phyloP scores from a whole-genome alignment of 176 grass and related monocot genomes.

The Oryza brachyantha region DNA sequence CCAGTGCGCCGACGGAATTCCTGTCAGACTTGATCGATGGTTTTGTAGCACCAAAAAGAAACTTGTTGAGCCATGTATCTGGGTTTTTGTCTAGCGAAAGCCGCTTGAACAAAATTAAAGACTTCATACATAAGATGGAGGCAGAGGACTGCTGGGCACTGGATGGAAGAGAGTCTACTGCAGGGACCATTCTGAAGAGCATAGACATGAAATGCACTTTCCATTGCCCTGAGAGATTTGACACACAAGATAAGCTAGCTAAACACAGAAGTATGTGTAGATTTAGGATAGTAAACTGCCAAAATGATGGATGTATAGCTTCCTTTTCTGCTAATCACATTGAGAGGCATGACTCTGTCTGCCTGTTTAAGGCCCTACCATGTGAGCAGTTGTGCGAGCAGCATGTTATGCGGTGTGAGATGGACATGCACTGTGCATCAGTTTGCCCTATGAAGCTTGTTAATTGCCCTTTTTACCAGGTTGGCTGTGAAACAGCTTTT shows the following conservation, averaged over 20 bases:
- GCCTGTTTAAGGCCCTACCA: slow-evolving; percentile 65
- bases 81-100: slow-evolving; percentile 74
- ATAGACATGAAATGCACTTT: slow-evolving; percentile 50
- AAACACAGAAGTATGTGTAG: slow-evolving; percentile 46
- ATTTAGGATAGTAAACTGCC: slow-evolving; percentile 56
- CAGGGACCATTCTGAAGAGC: slow-evolving; percentile 47
- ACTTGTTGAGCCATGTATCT: slow-evolving; percentile 76
- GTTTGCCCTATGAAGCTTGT: slow-evolving; percentile 72
- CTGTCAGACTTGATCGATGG: slow-evolving; percentile 57
- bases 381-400: slow-evolving; percentile 67
- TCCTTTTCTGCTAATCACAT: slow-evolving; percentile 56
- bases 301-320: slow-evolving; percentile 43
- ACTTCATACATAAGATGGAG: slow-evolving; percentile 64
- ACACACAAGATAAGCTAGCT: slow-evolving; percentile 29
- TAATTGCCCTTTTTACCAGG: slow-evolving; percentile 75
- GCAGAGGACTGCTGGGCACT: slow-evolving; percentile 37
- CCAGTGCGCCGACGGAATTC: slow-evolving; percentile 43
- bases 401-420: slow-evolving; percentile 56
- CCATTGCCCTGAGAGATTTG: slow-evolving; percentile 54
- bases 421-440: slow-evolving; percentile 72
- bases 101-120: slow-evolving; percentile 72
- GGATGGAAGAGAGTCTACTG: slow-evolving; percentile 25
- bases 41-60: slow-evolving; percentile 64
- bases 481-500: slow-evolving; percentile 73
- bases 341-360: slow-evolving; percentile 61